Evolutionary conservation across 2,329 filamentous ascomycete genomes (phyloP).

Genomic region (Cercospora sp.): DNA sequence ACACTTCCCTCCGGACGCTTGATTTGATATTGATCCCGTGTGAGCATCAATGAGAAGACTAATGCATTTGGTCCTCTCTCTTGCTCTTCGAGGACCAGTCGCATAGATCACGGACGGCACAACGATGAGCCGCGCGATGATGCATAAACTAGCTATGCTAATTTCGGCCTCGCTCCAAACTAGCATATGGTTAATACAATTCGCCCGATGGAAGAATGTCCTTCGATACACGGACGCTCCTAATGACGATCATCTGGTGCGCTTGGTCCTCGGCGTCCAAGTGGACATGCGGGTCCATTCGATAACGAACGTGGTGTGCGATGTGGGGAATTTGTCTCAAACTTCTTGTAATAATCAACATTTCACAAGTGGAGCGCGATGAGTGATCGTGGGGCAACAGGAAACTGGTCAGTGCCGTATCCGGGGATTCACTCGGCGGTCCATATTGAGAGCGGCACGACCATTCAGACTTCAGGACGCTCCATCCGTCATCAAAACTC

Average conservation of each 20-base stretch:
- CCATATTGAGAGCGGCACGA: not conserved
- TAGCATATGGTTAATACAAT: not conserved
- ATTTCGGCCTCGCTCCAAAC: not conserved
- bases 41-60: not conserved
- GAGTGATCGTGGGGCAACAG: not conserved
- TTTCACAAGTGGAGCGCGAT: not conserved
- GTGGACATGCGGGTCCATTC: not conserved
- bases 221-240: not conserved
- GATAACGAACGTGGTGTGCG: not conserved
- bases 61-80: not conserved
- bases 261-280: not conserved
- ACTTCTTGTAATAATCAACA: not conserved
- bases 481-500: not conserved
- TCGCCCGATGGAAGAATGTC: not conserved
- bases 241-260: not conserved
- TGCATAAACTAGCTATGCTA: not conserved
- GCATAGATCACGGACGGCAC: not conserved
- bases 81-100: not conserved
- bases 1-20: not conserved
- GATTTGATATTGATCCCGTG: not conserved
- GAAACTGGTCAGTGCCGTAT: not conserved
- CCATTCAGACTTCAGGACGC: not conserved
- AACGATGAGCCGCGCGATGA: not conserved
- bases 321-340: not conserved
- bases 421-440: not conserved